Evolutionary conservation across 345 rosid genomes (phyloP), one percentile per base, ranked within the genome.

Genomic region (Citrus trifoliata): DNA sequence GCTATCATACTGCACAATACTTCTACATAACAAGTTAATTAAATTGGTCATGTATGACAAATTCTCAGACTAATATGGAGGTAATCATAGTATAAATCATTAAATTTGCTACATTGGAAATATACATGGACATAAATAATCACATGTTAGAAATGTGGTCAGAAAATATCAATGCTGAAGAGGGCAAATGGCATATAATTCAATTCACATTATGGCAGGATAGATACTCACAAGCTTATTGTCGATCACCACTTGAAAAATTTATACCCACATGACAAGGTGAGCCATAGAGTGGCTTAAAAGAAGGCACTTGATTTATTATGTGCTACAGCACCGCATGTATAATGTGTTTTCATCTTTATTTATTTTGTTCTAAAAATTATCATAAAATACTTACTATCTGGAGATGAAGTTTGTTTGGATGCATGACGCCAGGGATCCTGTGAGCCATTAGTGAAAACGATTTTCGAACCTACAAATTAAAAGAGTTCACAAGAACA

Each of bases 381-480:
- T 22, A 64, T 5, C 33, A 30, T 21, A 10, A 61, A 27, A 79
- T 67, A 86, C 91, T 82, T 86, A 95, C 98, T 77, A 37, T 87
- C 97, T 21, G 86, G 83, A 16, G 97, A 89, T 68, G 98, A 92
- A 56, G 74, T 85, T 81, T 90, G 88, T 80, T 91, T 95, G 32
- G 98, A 90, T 80, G 98, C 98, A 84, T 89, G 97, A 10, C 98
- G 95, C 98, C 98, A 95, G 67, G 98, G 98, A 87, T 95, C 98
- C 83, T 95, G 90, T 78, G 92, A 93, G 56, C 98, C 98, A 76
- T 93, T 93, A 61, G 98, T 84, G 77, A 93, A 95, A 38, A 95
- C 80, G 66, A 95, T 91, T 87, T 86, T 95, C 51, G 98, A 89
- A 73, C 91, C 98, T 93, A 92, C 70, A 84, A 76, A 69, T 82